Conservation (phyloP, 495 filamentous ascomycete species). For the Penicillium silybi region DNA sequence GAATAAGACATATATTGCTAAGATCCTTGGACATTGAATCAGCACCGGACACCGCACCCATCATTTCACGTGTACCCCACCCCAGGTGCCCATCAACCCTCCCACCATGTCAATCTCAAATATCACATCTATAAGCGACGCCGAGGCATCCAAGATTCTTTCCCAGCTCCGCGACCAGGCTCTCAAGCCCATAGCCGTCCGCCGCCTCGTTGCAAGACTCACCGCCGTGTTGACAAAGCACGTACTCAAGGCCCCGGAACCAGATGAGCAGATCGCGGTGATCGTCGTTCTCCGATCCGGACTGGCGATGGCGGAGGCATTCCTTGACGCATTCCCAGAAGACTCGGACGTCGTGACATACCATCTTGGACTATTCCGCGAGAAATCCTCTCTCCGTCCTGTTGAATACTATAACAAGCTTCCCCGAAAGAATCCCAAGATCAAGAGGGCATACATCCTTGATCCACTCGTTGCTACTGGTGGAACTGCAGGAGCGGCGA, state of each 20-base stretch:
- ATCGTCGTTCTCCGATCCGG: slow-evolving; percentile 32
- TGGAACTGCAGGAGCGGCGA: slow-evolving; percentile 77
- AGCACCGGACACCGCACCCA: too few relatives aligned
- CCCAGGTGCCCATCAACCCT: neutral
- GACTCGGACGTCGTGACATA: slow-evolving; percentile 47
- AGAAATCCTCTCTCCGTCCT: slow-evolving; percentile 71
- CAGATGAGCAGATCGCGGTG: slow-evolving; percentile 21
- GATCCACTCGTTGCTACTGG: slow-evolving; percentile 92
- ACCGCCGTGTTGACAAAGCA: slow-evolving; percentile 17
- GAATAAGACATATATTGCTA: neutral
- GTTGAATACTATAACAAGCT: slow-evolving; percentile 97
- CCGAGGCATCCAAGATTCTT: slow-evolving; percentile 12
- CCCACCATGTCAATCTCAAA: slow-evolving; percentile 3
- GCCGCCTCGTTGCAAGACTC: slow-evolving; percentile 14
- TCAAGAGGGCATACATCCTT: slow-evolving; percentile 61
- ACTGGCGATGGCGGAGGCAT: slow-evolving; percentile 27
- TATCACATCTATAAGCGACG: slow-evolving; percentile 13
- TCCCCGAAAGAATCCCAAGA: slow-evolving; percentile 53
- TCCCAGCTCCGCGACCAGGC: slow-evolving; percentile 22
- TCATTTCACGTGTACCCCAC: neutral
- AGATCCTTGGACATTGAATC: neutral
- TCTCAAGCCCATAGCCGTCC: slow-evolving; percentile 18
- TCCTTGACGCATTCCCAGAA: slow-evolving; percentile 15
- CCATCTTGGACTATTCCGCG: slow-evolving; percentile 85
- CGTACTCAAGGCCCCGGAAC: slow-evolving; percentile 4